Evolutionary conservation across 177 flowering plant genomes (phyloP).

Genomic region (Vitis hybrid): DNA sequence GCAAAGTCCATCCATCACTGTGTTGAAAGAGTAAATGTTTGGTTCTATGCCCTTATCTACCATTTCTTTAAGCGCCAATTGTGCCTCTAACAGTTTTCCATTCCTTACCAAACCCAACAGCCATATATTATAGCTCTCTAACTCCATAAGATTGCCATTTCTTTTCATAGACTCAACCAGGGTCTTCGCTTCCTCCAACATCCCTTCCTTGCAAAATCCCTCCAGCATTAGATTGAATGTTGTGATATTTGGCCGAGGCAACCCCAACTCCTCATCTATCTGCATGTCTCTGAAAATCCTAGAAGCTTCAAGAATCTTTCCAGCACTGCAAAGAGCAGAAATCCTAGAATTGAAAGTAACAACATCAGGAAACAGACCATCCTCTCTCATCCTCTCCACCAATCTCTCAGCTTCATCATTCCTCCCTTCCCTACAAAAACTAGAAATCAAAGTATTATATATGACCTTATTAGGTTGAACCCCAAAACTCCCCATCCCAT

Average conservation of each 20-base stretch:
- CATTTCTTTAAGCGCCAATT: slow-evolving; percentile 69
- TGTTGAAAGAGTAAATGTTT: slow-evolving; percentile 66
- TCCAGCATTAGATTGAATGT: slow-evolving; percentile 74
- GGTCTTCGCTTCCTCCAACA: slow-evolving; percentile 71
- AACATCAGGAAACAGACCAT: slow-evolving; percentile 64
- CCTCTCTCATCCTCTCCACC: slow-evolving; percentile 77
- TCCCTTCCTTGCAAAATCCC: slow-evolving; percentile 70
- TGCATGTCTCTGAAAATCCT: slow-evolving; percentile 86
- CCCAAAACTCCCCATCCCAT: slow-evolving; percentile 49
- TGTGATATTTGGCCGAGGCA: slow-evolving; percentile 69
- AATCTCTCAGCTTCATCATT: slow-evolving; percentile 76
- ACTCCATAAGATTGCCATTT: slow-evolving; percentile 31
- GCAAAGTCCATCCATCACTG: slow-evolving; percentile 78
- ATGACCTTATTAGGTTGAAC: slow-evolving; percentile 57
- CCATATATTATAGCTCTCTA: slow-evolving; percentile 81
- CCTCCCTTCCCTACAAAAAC: slow-evolving; percentile 72
- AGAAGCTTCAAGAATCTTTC: slow-evolving; percentile 77
- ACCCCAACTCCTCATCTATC: slow-evolving; percentile 53
- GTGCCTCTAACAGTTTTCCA: slow-evolving; percentile 69
- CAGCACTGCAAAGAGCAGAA: slow-evolving; percentile 73
- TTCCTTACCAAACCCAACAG: slow-evolving; percentile 71
- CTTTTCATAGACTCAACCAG: slow-evolving; percentile 63
- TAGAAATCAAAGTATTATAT: slow-evolving; percentile 78
- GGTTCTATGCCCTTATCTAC: slow-evolving; percentile 54
- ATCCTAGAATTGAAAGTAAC: slow-evolving; percentile 93